These are phyloP conservation scores for Leishmania martiniquensis DNA, from an alignment of 208 protist genomes.

Conservation along the genomic window DNA sequence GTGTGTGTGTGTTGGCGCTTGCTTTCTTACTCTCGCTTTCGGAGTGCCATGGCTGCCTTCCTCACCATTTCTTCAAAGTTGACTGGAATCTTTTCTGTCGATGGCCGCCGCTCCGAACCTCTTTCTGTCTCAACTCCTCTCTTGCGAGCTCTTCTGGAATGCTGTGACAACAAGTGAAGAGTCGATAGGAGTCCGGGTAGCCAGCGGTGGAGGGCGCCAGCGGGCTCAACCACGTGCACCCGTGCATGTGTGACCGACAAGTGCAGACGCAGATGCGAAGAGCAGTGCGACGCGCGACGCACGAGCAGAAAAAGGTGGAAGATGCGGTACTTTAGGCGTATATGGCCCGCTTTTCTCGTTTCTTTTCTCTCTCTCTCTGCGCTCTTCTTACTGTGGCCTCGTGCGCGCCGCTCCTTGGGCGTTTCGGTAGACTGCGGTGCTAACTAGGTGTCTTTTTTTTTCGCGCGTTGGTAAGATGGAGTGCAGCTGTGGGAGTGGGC, in stretches of 20 bases:
- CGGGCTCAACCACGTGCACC: neutral
- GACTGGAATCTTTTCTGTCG: neutral
- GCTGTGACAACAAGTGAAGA: neutral
- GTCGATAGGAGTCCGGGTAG: neutral
- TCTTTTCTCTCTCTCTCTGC: constrained; percentile 3
- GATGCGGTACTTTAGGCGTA: neutral
- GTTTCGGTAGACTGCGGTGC: neutral
- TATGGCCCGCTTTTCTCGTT: neutral
- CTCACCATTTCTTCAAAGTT: neutral
- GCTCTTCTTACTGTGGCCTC: neutral
- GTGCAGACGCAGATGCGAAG: neutral
- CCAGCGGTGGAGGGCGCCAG: neutral
- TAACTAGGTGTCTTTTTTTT: neutral
- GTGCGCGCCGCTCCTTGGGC: neutral
- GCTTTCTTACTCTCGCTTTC: neutral
- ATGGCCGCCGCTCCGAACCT: neutral
- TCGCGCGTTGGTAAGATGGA: neutral
- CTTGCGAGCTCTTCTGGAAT: neutral
- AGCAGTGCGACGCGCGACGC: neutral
- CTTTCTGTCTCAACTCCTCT: neutral
- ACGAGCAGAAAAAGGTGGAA: neutral
- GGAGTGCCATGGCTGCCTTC: neutral
- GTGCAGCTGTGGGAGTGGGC: neutral
- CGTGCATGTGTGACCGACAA: neutral
- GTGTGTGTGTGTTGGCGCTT: neutral